These are phyloP conservation scores for Marsdenia floribunda DNA, from an alignment of 257 asterid genomes.

Conservation along the genomic window DNA sequence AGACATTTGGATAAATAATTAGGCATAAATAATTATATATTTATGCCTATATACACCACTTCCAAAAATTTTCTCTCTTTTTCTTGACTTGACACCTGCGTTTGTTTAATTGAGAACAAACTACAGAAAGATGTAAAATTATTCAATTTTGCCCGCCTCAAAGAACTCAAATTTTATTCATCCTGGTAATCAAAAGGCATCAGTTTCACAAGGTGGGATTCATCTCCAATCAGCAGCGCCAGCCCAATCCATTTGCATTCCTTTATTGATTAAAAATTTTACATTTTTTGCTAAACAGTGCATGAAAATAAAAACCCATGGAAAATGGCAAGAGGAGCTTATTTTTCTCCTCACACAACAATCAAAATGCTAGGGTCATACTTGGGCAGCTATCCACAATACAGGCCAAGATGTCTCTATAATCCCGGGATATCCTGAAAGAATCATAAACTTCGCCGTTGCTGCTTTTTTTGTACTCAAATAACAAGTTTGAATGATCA, in stretches of 20 bases:
- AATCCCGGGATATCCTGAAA: conserved; percentile 73
- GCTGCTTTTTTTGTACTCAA: conserved; percentile 85
- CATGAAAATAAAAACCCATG: not conserved
- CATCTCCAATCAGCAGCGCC: not conserved
- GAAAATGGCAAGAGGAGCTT: too few relatives aligned
- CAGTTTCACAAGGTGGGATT: not conserved
- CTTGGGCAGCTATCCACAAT: conserved; percentile 81
- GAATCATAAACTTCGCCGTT: conserved; percentile 83
- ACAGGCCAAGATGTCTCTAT: conserved; percentile 85
- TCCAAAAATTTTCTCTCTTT: not conserved
- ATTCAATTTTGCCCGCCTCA: not conserved
- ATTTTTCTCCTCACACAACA: not conserved
- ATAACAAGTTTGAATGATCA: conserved; percentile 69
- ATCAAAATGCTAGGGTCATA: conserved; percentile 56
- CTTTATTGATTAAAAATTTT: not conserved
- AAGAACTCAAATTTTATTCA: not conserved
- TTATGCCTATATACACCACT: too few relatives aligned
- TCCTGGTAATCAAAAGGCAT: not conserved
- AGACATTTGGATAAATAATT: too few relatives aligned
- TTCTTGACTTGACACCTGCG: too few relatives aligned
- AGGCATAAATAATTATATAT: too few relatives aligned
- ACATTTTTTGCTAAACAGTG: too few relatives aligned
- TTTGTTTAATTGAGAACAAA: not conserved
- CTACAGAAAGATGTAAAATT: not conserved
- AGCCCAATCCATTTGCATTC: not conserved